These are phyloP conservation scores for Boletus sp. DNA, from an alignment of 1,284 basidiomycete genomes.

Conservation along the genomic window DNA sequence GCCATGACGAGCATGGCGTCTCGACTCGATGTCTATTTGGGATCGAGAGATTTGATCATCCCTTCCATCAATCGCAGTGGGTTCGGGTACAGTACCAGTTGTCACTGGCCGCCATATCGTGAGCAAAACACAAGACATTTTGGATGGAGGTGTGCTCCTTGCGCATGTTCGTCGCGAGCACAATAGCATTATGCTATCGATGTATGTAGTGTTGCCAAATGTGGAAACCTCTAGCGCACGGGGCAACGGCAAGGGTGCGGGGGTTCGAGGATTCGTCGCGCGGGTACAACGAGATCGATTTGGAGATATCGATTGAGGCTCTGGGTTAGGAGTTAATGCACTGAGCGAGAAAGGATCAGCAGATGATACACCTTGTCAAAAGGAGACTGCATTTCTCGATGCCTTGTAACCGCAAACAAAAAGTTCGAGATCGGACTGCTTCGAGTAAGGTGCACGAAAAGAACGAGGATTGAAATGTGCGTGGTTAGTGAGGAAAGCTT, in stretches of 20 bases:
- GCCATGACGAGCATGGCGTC: conserved; percentile 89
- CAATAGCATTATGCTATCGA: too few species aligned
- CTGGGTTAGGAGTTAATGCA: conserved; percentile 40
- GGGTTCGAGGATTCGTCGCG: conserved; percentile 65
- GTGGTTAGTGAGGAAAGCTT: too few species aligned
- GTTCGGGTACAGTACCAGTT: conserved; percentile 82
- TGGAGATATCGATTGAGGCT: conserved; percentile 77
- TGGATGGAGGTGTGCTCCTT: too few species aligned
- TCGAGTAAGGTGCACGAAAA: conserved; percentile 23
- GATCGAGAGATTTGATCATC: conserved; percentile 95
- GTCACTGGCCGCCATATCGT: conserved; percentile 54
- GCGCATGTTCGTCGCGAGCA: too few species aligned
- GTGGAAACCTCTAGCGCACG: conserved; percentile 60
- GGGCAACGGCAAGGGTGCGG: conserved; percentile 79
- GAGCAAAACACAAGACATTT: not conserved
- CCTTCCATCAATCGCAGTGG: conserved; percentile 90
- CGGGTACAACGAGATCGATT: conserved; percentile 62
- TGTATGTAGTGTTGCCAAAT: too few species aligned
- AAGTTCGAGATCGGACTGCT: conserved; percentile 65
- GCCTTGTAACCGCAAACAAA: conserved; percentile 87
- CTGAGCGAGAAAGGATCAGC: not conserved
- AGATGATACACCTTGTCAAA: conserved; percentile 54
- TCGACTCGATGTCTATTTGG: conserved; percentile 80
- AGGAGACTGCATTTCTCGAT: conserved; percentile 78
- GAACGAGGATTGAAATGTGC: too few species aligned